phyloP scores from a whole-genome alignment of 441 rosid genomes.

The Melianthus villosus region DNA sequence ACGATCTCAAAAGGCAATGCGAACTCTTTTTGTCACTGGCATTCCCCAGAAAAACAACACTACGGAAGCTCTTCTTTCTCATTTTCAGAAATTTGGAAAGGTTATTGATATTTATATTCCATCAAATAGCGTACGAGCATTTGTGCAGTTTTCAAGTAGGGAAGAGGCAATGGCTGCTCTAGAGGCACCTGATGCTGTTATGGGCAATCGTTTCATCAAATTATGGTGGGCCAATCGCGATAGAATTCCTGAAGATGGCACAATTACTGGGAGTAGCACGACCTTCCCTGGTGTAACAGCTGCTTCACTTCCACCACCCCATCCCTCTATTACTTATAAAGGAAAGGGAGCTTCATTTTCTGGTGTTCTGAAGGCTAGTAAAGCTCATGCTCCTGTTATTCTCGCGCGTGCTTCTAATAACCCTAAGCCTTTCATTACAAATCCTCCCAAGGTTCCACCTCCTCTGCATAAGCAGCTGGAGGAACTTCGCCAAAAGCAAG shows the following conservation, averaged over 20 bases:
- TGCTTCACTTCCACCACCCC: conserved; percentile 25
- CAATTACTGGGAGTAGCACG: conserved; percentile 23
- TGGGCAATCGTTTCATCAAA: conserved; percentile 98
- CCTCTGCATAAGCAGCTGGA: conserved; percentile 70
- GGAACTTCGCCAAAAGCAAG: conserved; percentile 76
- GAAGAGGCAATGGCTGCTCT: conserved; percentile 98
- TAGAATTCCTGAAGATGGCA: conserved; percentile 50
- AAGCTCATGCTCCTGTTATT: conserved; percentile 22
- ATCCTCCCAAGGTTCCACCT: conserved; percentile 43
- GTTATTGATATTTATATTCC: conserved; percentile 85
- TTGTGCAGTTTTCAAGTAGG: conserved; percentile 83
- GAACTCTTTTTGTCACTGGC: conserved; percentile 74
- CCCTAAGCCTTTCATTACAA: conserved; percentile 22
- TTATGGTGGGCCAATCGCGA: conserved; percentile 99
- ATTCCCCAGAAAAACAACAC: conserved; percentile 68
- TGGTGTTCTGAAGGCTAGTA: conserved; percentile 25
- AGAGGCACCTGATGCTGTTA: conserved; percentile 94
- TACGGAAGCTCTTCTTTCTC: conserved; percentile 70
- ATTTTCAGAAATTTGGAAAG: conserved; percentile 84
- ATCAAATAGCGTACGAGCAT: conserved; percentile 62
- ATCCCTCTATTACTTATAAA: conserved; percentile 24
- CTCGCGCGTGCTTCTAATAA: conserved; percentile 29
- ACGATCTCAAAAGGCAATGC: conserved; percentile 67
- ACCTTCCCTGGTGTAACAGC: conserved; percentile 27
- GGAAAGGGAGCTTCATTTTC: conserved; percentile 35